phyloP scores from a whole-genome alignment of 2,329 filamentous ascomycete species.

The Phialemoniopsis sp. region DNA sequence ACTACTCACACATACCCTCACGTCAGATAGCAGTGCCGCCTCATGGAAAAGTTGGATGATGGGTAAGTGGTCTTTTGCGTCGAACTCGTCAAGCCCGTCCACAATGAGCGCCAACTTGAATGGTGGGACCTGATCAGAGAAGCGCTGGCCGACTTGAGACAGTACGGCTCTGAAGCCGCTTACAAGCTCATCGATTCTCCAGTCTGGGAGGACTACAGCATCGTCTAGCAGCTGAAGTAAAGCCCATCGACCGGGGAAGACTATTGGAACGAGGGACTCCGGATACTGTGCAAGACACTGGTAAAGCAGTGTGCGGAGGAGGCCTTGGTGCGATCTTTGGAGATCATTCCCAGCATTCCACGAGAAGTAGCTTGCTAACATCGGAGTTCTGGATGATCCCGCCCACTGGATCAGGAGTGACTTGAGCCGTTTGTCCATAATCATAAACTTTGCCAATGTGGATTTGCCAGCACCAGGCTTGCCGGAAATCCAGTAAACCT shows the following conservation, averaged over 20 bases:
- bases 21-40: neutral
- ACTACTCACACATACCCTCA: conserved; percentile 17
- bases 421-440: no score
- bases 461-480: conserved; percentile 13
- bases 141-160: neutral
- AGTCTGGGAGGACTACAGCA: conserved; percentile 3
- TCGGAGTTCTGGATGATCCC: no score
- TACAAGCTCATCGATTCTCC: conserved; percentile 7
- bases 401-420: no score
- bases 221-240: conserved; percentile 5
- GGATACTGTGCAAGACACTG: conserved; percentile 7
- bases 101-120: conserved; percentile 12
- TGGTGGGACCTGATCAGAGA: no score
- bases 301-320: conserved; percentile 13
- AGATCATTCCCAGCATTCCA: conserved; percentile 14
- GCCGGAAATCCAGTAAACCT: conserved; percentile 12
- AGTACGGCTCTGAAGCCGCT: conserved; percentile 3
- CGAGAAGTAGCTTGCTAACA: conserved; percentile 16
- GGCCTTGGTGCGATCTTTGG: conserved; percentile 15
- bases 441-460: conserved; percentile 12
- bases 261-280: conserved; percentile 1
- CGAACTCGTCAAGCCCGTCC: conserved; percentile 6
- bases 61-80: conserved; percentile 7
- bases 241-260: conserved; percentile 7
- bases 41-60: conserved; percentile 9